These are phyloP conservation scores for Artemisia argyi DNA, from an alignment of 129 eudicot species.

Conservation along the genomic window DNA sequence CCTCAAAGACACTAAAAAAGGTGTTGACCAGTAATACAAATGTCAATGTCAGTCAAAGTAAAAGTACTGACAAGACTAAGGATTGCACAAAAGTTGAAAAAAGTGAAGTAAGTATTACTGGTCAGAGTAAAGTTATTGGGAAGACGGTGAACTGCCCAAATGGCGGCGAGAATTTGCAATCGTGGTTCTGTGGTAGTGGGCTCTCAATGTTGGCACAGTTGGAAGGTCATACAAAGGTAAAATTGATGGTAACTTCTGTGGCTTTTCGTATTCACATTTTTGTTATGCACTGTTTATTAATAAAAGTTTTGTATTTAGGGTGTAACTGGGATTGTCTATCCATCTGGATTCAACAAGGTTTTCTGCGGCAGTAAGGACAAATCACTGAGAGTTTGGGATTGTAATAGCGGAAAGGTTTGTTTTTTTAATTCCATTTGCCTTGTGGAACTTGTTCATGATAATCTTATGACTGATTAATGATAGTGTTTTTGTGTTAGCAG, in stretches of 20 bases:
- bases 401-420: constrained; percentile 64
- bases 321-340: constrained; percentile 35
- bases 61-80: no score
- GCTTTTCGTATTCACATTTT: no score
- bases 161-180: no score
- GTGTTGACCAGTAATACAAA: no score
- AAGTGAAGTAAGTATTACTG: no score
- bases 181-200: no score
- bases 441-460: background rate
- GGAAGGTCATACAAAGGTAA: no score
- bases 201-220: no score
- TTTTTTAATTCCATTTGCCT: background rate
- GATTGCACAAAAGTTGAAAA: no score
- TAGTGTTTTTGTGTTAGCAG: background rate
- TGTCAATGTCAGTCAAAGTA: background rate
- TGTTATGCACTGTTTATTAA: background rate
- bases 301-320: constrained; percentile 30
- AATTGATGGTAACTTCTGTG: constrained; percentile 35
- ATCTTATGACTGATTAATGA: constrained; percentile 24
- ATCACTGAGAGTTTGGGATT: constrained; percentile 42
- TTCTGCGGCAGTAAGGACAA: no score
- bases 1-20: background rate
- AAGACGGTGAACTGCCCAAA: background rate
- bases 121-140: no score
- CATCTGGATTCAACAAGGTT: no score